phyloP scores from a whole-genome alignment of 1,284 basidiomycete genomes.

The Bjerkandera adusta region DNA sequence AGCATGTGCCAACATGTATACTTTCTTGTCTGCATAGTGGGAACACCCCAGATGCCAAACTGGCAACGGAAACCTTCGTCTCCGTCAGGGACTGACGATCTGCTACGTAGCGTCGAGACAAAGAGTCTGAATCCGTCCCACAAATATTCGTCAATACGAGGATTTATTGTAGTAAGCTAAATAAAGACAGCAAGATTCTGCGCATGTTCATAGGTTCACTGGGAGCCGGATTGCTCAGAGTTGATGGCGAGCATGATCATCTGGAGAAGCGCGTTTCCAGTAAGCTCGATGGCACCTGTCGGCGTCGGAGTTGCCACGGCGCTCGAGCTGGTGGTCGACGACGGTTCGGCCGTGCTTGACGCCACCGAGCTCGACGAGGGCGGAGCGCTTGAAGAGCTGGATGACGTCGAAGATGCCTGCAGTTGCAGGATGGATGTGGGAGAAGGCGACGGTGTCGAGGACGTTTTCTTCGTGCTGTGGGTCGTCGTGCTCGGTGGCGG shows the following conservation, averaged over 20 bases:
- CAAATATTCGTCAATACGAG: too few species aligned
- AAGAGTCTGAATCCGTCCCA: too few species aligned
- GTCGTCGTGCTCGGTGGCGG: conserved; percentile 8
- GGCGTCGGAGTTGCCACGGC: conserved; percentile 7
- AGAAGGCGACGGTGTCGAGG: conserved; percentile 7
- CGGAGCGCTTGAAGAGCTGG: background rate
- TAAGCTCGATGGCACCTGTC: background rate
- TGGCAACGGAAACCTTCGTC: too few species aligned
- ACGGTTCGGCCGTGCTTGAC: background rate
- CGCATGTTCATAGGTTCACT: too few species aligned
- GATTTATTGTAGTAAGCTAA: too few species aligned
- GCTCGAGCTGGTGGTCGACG: conserved; percentile 10
- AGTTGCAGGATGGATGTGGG: background rate
- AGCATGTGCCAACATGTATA: too few species aligned
- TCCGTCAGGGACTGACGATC: too few species aligned
- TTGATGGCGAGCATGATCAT: conserved; percentile 3
- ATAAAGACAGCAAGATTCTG: too few species aligned
- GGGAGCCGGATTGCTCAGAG: background rate
- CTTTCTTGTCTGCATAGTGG: too few species aligned
- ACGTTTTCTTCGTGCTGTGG: background rate
- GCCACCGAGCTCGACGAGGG: conserved; percentile 4
- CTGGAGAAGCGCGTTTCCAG: conserved; percentile 6
- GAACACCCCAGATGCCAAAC: too few species aligned
- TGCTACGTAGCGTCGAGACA: too few species aligned
- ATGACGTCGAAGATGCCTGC: conserved; percentile 1